phyloP scores from a whole-genome alignment of 345 rosid species.

The Acer campestre region DNA sequence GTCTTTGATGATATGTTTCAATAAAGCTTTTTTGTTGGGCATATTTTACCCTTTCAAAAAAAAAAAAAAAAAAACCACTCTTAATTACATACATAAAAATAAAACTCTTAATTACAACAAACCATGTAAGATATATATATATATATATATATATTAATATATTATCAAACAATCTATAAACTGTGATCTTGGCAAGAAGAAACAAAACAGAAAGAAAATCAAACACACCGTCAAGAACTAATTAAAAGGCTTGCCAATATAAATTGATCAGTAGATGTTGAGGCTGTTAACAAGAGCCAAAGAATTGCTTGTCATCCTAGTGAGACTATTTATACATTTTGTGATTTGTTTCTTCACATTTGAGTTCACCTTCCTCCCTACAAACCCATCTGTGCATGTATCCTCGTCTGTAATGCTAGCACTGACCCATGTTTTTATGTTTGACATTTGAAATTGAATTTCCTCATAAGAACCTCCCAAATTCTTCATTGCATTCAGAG shows the following conservation, averaged over 20 bases:
- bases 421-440: constrained; percentile 64
- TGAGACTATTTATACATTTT: constrained; percentile 38
- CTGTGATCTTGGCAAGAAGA: neutral
- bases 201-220: neutral
- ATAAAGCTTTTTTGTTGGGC: too few relatives aligned
- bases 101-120: neutral
- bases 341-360: constrained; percentile 44
- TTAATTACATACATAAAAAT: too few relatives aligned
- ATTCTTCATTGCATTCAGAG: constrained; percentile 39
- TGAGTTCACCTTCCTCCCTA: constrained; percentile 41
- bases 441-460: constrained; percentile 32
- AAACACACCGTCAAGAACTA: neutral
- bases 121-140: neutral
- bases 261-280: constrained; percentile 16
- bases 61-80: too few relatives aligned
- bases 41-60: too few relatives aligned
- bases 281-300: constrained; percentile 61
- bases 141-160: neutral
- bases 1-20: too few relatives aligned
- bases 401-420: constrained; percentile 67
- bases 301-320: constrained; percentile 60
- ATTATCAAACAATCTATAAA: neutral
- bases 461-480: constrained; percentile 19
- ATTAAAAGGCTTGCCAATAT: neutral
- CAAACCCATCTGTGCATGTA: constrained; percentile 72